Conservation (phyloP, 2,329 filamentous ascomycete species). For the Epichloe brachyelytri region DNA sequence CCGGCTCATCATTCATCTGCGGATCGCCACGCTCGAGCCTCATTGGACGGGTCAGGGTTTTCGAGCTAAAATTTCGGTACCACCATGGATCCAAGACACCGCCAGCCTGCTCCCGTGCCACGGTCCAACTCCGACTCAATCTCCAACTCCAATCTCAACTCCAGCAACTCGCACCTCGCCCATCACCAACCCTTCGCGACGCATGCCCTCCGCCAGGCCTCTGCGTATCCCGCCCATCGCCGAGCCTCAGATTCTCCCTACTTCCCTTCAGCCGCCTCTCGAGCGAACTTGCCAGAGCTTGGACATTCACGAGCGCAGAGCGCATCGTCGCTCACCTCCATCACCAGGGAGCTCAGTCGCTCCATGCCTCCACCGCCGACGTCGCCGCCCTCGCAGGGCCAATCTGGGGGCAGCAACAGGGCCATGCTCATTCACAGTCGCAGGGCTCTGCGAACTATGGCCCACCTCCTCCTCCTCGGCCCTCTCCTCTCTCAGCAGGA, state of each 20-base stretch:
- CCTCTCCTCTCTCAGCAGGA: conserved; percentile 29
- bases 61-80: conserved; percentile 23
- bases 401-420: conserved; percentile 12
- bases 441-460: conserved; percentile 26
- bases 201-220: conserved; percentile 3
- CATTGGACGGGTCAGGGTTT: conserved; percentile 12
- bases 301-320: conserved; percentile 30
- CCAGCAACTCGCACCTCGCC: conserved; percentile 4
- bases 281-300: conserved; percentile 18
- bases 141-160: background rate
- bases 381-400: conserved; percentile 29
- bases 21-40: conserved; percentile 1
- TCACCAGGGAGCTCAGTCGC: conserved; percentile 23
- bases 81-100: conserved; percentile 20
- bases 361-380: conserved; percentile 31
- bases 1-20: background rate
- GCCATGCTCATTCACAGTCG: conserved; percentile 17
- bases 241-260: conserved; percentile 32
- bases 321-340: conserved; percentile 30
- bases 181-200: conserved; percentile 2
- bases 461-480: conserved; percentile 32
- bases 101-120: conserved; percentile 10
- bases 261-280: conserved; percentile 21
- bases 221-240: conserved; percentile 21
- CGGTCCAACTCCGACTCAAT: conserved; percentile 1